Base-by-base conservation (phyloP, 176 grass and related monocot species). In the Neostapfia colusana region DNA sequence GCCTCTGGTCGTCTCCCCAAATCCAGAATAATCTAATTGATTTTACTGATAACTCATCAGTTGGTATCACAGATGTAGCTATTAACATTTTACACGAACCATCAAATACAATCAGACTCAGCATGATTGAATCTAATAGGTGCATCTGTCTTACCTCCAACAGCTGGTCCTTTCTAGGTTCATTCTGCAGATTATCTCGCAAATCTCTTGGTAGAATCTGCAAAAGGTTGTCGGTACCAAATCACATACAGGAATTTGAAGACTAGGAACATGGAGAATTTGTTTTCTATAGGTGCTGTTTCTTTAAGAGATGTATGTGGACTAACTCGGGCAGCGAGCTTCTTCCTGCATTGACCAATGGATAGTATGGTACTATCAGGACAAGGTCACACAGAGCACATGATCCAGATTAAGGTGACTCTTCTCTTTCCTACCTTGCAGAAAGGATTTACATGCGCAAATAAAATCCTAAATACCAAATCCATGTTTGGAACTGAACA, bases 1-100 rank as follows among this genome's bases (percentile, higher is more conserved):
- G 95, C 95, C 75, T 98, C 95, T 77, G 95, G 95, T 41, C 85
- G 85, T 73, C 95, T 86, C 16, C 95, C 95, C 84, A 98, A 85
- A 86, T 98, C 95, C 74, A 98, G 80, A 84, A 98, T 70, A 72
- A 98, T 87, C 95, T 94, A 79, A 81, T 81, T 26, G 69, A 61
- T 54, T 91, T 94, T 77, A 81, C 80, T 26, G 72, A 61, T 27
- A 15, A 78, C 23, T 56, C 42, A 63, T 80, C 25, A 75, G 60
- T n/a, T 26, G 39, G 11, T 28, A 67, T 73, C 21, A 67, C 25
- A 66, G 31, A 62, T 74, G 69, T 31, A 55, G 7, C 26, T 74
- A 53, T 18, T 55, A 62, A 13, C 1, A 6, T 53, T 67, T 38
- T 10, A 46, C 12, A 79, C 17, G 24, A 71, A 18, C 67, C 42